phyloP scores from a whole-genome alignment of 129 eudicot genomes.

The Chrysanthemum lavandulifolium region DNA sequence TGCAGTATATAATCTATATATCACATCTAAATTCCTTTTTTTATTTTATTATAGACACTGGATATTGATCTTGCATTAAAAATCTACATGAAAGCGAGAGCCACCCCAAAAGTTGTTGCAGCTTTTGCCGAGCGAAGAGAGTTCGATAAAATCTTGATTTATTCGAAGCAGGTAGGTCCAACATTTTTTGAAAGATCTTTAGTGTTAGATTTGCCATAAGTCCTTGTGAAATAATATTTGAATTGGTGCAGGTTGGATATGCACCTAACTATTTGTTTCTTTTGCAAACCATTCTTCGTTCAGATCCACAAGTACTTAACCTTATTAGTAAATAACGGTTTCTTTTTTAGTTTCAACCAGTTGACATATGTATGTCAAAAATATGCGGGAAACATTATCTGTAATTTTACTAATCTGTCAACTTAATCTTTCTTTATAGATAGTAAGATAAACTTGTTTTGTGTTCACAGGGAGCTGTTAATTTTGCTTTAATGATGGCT shows the following conservation, averaged over 20 bases:
- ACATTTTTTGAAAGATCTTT: not conserved
- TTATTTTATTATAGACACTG: constrained; percentile 59
- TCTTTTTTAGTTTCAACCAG: too few relatives aligned
- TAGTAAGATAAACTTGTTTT: not conserved
- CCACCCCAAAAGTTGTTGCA: constrained; percentile 98
- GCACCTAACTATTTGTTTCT: constrained; percentile 96
- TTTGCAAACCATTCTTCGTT: constrained; percentile 93
- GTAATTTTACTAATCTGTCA: too few relatives aligned
- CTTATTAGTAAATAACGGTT: not conserved
- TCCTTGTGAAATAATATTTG: not conserved
- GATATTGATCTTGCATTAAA: constrained; percentile 96
- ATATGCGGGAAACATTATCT: too few relatives aligned
- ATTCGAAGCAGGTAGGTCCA: constrained; percentile 84
- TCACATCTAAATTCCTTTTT: constrained; percentile 3
- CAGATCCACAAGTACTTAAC: constrained; percentile 85
- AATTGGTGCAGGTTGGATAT: constrained; percentile 78
- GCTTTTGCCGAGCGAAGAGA: constrained; percentile 99
- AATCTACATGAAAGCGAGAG: constrained; percentile 94
- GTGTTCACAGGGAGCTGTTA: constrained; percentile 86
- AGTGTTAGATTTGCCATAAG: too few relatives aligned
- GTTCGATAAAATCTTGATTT: constrained; percentile 90
- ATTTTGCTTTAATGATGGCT: constrained; percentile 98
- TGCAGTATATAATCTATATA: constrained; percentile 7
- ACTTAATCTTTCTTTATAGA: too few relatives aligned
- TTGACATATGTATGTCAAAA: too few relatives aligned